phyloP scores from a whole-genome alignment of 352 stramenopile genomes.

The Phytopythium kandeliae region DNA sequence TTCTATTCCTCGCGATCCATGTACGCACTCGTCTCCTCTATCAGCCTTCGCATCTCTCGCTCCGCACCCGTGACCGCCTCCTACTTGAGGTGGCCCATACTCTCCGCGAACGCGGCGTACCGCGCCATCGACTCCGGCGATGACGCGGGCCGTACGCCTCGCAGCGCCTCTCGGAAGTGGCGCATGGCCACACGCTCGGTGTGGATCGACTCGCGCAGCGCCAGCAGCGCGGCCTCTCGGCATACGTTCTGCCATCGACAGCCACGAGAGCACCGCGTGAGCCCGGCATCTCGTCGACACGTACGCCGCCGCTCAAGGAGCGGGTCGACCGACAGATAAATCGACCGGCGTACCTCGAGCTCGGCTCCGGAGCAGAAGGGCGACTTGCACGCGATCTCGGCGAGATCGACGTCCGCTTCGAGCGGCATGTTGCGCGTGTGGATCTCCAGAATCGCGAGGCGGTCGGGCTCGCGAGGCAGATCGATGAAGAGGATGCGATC shows the following conservation, averaged over 20 bases:
- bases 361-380: slow-evolving; percentile 81
- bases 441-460: slow-evolving; percentile 69
- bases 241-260: slow-evolving; percentile 67
- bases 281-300: neutral
- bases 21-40: no score
- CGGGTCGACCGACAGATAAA: no score
- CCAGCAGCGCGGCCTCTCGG: slow-evolving; percentile 70
- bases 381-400: slow-evolving; percentile 39
- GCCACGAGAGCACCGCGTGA: neutral
- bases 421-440: slow-evolving; percentile 65
- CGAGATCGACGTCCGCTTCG: slow-evolving; percentile 57
- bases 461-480: slow-evolving; percentile 63
- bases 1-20: no score
- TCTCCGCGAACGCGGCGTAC: slow-evolving; percentile 57
- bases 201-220: slow-evolving; percentile 65
- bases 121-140: slow-evolving; percentile 40
- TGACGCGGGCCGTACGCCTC: slow-evolving; percentile 45
- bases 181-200: slow-evolving; percentile 40
- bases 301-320: no score
- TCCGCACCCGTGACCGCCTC: no score
- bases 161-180: slow-evolving; percentile 56
- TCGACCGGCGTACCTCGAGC: slow-evolving; percentile 69
- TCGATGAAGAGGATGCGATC: slow-evolving; percentile 96
- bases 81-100: slow-evolving; percentile 50
- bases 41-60: no score